Evolutionary conservation across 1,284 basidiomycete species (phyloP), one percentile per base, ranked within the genome.

Genomic region (Puccinia polysora): DNA sequence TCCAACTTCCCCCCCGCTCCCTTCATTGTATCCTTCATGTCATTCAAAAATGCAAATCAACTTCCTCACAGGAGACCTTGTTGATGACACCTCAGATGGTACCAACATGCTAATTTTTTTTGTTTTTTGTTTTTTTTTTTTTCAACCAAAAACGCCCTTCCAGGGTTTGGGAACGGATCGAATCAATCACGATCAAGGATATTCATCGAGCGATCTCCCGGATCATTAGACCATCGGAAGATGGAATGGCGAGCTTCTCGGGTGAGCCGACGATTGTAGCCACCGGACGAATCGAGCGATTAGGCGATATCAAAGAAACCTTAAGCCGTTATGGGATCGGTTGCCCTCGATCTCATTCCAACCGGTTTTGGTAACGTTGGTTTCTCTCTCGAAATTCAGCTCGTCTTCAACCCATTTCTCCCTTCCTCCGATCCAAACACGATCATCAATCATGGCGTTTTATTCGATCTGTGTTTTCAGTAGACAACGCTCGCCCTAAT

Each of bases 231-330:
- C 68, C 68, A 15, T 58, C 34, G 18, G 45, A 20, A 15, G 32
- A 23, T 30, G 14, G 50, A 15, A 65, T n/a, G 25, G 8, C 25
- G 8, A 18, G 40, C 8, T 63, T 71, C n/a, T 71, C 68, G 8
- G 68, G 68, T 53, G 68, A 71, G 32, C 68, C 68, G 28, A 71
- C 68, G 5, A 71, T 71, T 34, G 68, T 71, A 18, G 68, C 68
- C 25, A 63, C 34, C 4, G 68, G 68, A 32, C 15, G 32, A 18
- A 71, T 71, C 40, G 59, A 63, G 15, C 32, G 49, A 32, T 56
- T 71, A 38, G 59, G 68, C 5, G 58, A 71, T 45, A 43, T 71
- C 15, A 71, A 55, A 25, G 47, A 71, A 28, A 60, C 36, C 1
- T 55, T 71, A 18, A 43, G 12, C 28, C 43, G 59, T 2, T 63